phyloP scores from a whole-genome alignment of 768 basidiomycete genomes.

The Tulasnella sp. region DNA sequence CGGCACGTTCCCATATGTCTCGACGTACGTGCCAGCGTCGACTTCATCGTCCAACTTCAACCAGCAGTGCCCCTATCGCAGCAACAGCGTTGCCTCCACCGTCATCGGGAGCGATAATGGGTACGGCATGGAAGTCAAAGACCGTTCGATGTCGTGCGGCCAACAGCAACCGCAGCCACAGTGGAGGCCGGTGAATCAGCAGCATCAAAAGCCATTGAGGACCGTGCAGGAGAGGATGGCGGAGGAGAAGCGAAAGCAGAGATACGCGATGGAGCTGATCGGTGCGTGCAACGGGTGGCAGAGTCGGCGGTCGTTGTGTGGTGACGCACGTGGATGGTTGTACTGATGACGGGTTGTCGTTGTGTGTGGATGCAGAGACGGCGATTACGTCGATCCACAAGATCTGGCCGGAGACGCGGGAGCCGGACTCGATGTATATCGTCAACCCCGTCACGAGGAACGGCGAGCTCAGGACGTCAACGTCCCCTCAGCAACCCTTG shows the following conservation, averaged over 20 bases:
- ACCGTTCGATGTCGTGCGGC: background rate
- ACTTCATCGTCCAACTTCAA: background rate
- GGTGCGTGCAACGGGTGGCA: background rate
- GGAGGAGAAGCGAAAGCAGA: slow-evolving; percentile 9
- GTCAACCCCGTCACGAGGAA: background rate
- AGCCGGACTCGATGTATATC: background rate
- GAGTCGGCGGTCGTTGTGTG: too few relatives aligned
- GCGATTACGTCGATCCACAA: slow-evolving; percentile 10
- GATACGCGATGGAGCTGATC: slow-evolving; percentile 10
- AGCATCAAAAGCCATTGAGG: background rate
- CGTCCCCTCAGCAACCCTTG: background rate
- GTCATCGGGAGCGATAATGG: background rate
- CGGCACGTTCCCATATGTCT: background rate
- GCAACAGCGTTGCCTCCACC: background rate
- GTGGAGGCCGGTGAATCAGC: background rate
- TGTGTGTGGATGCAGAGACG: slow-evolving; percentile 1
- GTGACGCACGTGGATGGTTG: too few relatives aligned
- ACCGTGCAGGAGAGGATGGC: background rate
- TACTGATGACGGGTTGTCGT: background rate
- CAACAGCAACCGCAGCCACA: background rate
- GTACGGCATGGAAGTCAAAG: background rate
- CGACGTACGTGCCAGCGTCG: background rate
- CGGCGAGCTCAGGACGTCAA: background rate
- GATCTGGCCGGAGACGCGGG: slow-evolving; percentile 12
- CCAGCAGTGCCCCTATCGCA: too few relatives aligned